phyloP scores from a whole-genome alignment of 306 rosid genomes.

The Aeschynomene evenia region DNA sequence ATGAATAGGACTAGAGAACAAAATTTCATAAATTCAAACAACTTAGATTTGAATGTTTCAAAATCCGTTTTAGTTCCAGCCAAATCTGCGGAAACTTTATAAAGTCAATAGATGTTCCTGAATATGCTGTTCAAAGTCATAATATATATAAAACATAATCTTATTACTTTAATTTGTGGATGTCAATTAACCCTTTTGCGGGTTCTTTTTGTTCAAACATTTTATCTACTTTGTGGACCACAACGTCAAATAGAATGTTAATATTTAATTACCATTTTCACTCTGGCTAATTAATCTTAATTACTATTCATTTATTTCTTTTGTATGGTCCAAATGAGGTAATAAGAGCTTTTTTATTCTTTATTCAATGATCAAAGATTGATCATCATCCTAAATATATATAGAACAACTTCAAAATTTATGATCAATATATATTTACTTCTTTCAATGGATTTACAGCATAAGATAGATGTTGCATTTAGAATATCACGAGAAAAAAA shows the following conservation, averaged over 20 bases:
- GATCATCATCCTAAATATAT: too few relatives aligned
- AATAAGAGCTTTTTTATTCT: too few relatives aligned
- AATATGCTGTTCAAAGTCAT: conserved; percentile 31
- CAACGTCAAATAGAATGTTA: background rate
- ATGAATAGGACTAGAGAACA: background rate
- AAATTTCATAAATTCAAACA: background rate
- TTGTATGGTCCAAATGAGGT: too few relatives aligned
- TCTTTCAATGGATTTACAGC: too few relatives aligned
- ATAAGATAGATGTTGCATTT: too few relatives aligned
- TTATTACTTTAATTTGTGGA: conserved; percentile 9
- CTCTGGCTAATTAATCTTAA: background rate
- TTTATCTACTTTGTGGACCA: conserved; percentile 11
- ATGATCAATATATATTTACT: too few relatives aligned
- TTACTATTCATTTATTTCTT: background rate
- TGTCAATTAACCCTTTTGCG: conserved; percentile 18
- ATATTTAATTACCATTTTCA: background rate
- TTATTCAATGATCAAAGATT: too few relatives aligned
- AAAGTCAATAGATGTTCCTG: conserved; percentile 28
- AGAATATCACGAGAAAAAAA: too few relatives aligned
- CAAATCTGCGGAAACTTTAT: background rate
- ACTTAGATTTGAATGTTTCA: conserved; percentile 21
- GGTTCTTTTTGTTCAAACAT: conserved; percentile 10
- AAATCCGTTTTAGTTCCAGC: background rate
- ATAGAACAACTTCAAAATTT: too few relatives aligned
- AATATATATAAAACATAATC: background rate